Evolutionary conservation across 345 rosid species (phyloP).

Genomic region (Durio zibethinus): DNA sequence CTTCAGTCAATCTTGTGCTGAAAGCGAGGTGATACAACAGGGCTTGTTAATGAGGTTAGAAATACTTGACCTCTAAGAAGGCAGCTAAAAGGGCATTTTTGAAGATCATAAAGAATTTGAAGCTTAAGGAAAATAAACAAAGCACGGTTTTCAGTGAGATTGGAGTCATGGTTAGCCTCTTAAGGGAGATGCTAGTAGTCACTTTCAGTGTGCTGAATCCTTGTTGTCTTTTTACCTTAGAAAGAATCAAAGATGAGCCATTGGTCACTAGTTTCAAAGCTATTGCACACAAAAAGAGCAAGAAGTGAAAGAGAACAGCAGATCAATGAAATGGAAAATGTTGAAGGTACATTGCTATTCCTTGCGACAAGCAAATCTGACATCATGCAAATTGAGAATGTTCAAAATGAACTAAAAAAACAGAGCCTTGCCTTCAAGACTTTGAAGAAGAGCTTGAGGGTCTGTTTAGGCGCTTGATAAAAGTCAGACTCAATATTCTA

Average conservation of each 20-base stretch:
- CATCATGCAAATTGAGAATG: not conserved
- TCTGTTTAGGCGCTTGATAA: not conserved
- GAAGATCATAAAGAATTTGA: constrained; percentile 13
- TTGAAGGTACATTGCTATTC: constrained; percentile 18
- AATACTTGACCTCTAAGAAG: constrained; percentile 16
- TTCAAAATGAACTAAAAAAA: constrained; percentile 1
- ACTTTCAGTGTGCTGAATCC: constrained; percentile 16
- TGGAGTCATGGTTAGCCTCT: not conserved
- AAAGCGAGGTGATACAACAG: constrained; percentile 21
- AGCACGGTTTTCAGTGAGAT: not conserved
- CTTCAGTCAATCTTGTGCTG: constrained; percentile 33
- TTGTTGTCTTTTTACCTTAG: constrained; percentile 5
- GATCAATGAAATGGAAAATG: constrained; percentile 12
- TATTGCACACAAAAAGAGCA: constrained; percentile 10
- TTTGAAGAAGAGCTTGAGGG: not conserved
- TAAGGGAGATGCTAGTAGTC: constrained; percentile 15
- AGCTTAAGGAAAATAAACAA: constrained; percentile 4
- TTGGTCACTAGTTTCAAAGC: constrained; percentile 20
- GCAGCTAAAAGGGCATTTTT: constrained; percentile 20
- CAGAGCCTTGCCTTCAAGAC: not conserved
- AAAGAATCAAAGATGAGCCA: not conserved
- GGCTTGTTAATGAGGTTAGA: constrained; percentile 18
- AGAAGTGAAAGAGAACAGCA: not conserved
- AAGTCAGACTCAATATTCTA: not conserved
- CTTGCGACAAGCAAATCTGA: constrained; percentile 14